Evolutionary conservation across 352 stramenopile species (phyloP), one percentile per base, ranked within the genome.

Genomic region (Stephanocyclus meneghinianus): DNA sequence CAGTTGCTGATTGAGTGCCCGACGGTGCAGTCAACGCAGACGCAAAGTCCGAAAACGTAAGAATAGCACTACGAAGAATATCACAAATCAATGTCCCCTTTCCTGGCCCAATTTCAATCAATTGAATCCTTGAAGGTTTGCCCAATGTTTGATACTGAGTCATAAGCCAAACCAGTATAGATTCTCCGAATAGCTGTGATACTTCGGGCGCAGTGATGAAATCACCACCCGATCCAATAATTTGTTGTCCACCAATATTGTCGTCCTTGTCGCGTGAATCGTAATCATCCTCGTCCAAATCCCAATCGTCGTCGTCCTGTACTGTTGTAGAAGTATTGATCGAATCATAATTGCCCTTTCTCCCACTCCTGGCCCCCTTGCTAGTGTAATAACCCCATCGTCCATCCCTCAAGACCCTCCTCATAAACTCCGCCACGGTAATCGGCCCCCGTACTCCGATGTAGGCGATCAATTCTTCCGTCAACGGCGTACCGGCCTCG

Each of bases 381-480:
- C 53, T 73, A 21, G 97, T 98, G 89, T 98, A 98, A 87, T 98
- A 98, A 42, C 96, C 96, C 85, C 97, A 91, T 60, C 94, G 64
- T 13, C 94, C 95, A 88, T 98, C 95, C 55, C 94, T 94, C 76
- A 98, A 88, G 4, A 78, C 80, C 35, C 90, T 76, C 29, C 78
- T 81, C 95, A 98, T 98, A 84, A 96, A 98, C 81, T 98, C 96
- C 50, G 95, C 90, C n/a, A 97, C 92, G 0, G 95, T 97, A 51
- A 98, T 94, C 42, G 96, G 95, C 1, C 94, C 85, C 7, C 74
- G 94, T 13, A 98, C 94, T 71, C 96, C 92, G 80, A 98, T 98
- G 81, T 96, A 95, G 45, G 91, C 92, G 57, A 94, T 91, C 32
- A 98, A 85, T 37, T 95, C 90, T 11, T 89, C 77, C 18, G 81